Evolutionary conservation across 805 yeast species (phyloP).

Genomic region (Myxozyma sirexii): DNA sequence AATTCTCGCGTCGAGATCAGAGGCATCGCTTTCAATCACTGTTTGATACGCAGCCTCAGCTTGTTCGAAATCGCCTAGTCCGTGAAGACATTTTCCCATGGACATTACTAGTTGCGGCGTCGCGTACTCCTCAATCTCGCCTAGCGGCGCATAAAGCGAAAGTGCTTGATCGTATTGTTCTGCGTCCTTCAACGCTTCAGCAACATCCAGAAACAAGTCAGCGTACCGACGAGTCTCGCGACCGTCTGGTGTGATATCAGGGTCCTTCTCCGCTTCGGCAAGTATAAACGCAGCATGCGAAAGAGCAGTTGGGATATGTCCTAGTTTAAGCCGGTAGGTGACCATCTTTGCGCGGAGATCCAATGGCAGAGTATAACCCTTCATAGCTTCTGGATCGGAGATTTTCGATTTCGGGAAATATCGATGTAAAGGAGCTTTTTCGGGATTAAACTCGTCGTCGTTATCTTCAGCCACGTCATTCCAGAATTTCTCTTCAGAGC

Average conservation of each 20-base stretch:
- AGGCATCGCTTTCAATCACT: conserved; percentile 49
- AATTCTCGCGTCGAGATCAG: conserved; percentile 70
- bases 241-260: conserved; percentile 31
- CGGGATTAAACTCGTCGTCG: conserved; percentile 50
- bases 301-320: conserved; percentile 69
- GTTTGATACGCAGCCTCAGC: conserved; percentile 64
- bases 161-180: conserved; percentile 78
- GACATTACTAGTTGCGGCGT: conserved; percentile 50
- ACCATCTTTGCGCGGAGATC: conserved; percentile 87
- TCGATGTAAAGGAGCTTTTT: conserved; percentile 31
- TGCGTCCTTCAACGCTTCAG: conserved; percentile 66
- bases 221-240: conserved; percentile 51
- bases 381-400: conserved; percentile 9
- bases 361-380: conserved; percentile 62
- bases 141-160: conserved; percentile 60
- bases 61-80: conserved; percentile 65
- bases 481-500: conserved; percentile 71
- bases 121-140: conserved; percentile 52
- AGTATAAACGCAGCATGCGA: conserved; percentile 53
- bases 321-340: conserved; percentile 64
- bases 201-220: conserved; percentile 79
- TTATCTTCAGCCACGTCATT: conserved; percentile 62
- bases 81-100: conserved; percentile 76
- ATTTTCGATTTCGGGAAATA: conserved; percentile 41
- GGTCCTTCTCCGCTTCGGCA: conserved; percentile 16